Base-by-base conservation (phyloP, 1,284 basidiomycete genomes). In the Papiliotrema flavescens region DNA sequence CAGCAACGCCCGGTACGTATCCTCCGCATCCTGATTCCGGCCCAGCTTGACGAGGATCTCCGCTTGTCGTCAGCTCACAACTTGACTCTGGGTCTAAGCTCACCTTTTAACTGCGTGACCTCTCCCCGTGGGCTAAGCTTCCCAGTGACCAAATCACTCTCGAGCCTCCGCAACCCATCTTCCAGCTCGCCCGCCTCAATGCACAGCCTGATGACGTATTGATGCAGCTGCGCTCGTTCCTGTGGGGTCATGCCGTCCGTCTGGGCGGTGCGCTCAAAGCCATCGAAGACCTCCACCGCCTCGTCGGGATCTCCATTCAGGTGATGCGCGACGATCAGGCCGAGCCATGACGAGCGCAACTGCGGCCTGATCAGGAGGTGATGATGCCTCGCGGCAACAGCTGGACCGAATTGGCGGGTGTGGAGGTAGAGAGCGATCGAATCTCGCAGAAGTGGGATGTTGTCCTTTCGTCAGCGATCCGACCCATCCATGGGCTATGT, bases 371-470 rank as follows among this genome's bases (percentile, higher is more conserved):
- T 76, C 49, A 82, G 82, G 35, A 98, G 82, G 55, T 97, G 83
- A 17, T 84, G 85, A 65, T 90, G 83, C 6, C 96, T 85, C 1
- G 89, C 89, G 55, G 94, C 88, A 41, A 94, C 83, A 35, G 96
- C 83, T 2, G 80, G 80, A 44, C 88, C 84, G 74, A 85, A 97
- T 51, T 88, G 80, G 39, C 96, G 84, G n/a, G 94, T 83, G 67
- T 98, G 93, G 0, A 91, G 86, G 67, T 94, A 88, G 32, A 99
- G 81, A 51, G 90, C 85, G 4, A 93, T 90, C 0, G 91, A 84
- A 73, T 98, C 96, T 49, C 91, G 86, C 22, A 98, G 78, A 56
- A 99, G 85, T 73, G 95, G 97, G 66, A 95, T 79, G 73, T 98
- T 98, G 68, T 95, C 91, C 90, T 94, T 22, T n/a, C 17, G n/a